phyloP scores from a whole-genome alignment of 2,329 filamentous ascomycete species.

The Mollisia scopiformis region DNA sequence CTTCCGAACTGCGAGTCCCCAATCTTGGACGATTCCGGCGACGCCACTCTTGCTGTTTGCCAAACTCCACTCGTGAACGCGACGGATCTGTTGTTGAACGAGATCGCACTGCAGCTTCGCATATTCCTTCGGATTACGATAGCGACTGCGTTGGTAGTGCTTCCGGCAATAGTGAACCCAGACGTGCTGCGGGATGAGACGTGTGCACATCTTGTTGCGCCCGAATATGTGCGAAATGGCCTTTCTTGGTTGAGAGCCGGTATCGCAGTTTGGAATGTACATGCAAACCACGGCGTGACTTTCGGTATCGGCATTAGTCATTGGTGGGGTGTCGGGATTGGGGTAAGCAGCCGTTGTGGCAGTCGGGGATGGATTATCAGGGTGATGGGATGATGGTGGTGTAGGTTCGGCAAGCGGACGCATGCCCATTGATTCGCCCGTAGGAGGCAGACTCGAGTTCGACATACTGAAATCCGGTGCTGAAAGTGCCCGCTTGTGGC shows the following conservation, averaged over 20 bases:
- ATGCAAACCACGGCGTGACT: conserved; percentile 46
- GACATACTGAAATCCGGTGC: conserved; percentile 25
- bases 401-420: conserved; percentile 30
- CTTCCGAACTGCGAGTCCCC: conserved; percentile 66
- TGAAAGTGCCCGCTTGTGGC: conserved; percentile 29
- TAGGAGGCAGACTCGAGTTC: conserved; percentile 10
- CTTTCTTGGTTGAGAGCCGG: conserved; percentile 67
- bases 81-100: conserved; percentile 62
- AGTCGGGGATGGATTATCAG: conserved; percentile 28
- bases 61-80: conserved; percentile 66
- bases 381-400: conserved; percentile 32
- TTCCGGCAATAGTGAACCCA: conserved; percentile 83
- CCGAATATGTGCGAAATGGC: conserved; percentile 82
- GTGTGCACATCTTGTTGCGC: conserved; percentile 78
- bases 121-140: conserved; percentile 66
- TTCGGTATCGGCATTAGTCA: conserved; percentile 18
- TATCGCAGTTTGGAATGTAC: conserved; percentile 60
- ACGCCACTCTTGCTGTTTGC: conserved; percentile 44
- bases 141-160: conserved; percentile 77
- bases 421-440: conserved; percentile 12
- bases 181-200: conserved; percentile 66
- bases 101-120: conserved; percentile 65
- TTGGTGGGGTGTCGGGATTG: conserved; percentile 30
- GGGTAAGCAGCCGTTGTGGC: conserved; percentile 9
- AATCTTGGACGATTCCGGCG: conserved; percentile 55